A percentile compares a stretch with the other conserved stretches of the same genome.
Conservation (phyloP, 352 stramenopile species). For the Aphanomyces invadans region DNA sequence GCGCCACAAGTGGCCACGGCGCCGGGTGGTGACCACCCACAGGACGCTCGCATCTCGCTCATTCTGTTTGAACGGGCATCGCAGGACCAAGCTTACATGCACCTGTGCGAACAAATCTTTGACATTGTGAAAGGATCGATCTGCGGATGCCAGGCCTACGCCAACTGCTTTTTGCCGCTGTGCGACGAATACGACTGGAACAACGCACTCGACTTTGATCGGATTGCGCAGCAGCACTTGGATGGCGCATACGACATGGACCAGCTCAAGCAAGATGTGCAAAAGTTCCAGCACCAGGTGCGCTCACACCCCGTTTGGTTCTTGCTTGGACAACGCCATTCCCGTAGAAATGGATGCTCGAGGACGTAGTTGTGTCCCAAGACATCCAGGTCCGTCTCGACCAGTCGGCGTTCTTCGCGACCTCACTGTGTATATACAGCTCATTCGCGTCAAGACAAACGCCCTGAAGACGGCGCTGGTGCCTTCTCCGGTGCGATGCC, state of each 20-base stretch:
- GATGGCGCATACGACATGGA: slow-evolving; percentile 37
- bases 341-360: slow-evolving; percentile 2
- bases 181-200: slow-evolving; percentile 37
- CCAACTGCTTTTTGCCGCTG: slow-evolving; percentile 31
- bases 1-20: not conserved
- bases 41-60: not conserved
- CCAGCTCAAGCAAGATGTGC: slow-evolving; percentile 36
- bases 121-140: slow-evolving; percentile 32
- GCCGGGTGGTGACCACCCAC: not conserved
- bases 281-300: slow-evolving; percentile 39
- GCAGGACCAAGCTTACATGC: slow-evolving; percentile 31
- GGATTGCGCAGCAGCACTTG: slow-evolving; percentile 37
- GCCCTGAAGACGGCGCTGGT: slow-evolving; percentile 1
- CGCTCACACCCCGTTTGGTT: not conserved
- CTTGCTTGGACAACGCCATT: not conserved
- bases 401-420: too few relatives aligned
- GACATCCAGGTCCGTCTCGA: slow-evolving; percentile 19
- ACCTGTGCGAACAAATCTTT: slow-evolving; percentile 36
- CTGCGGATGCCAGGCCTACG: slow-evolving; percentile 28
- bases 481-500: slow-evolving; percentile 4
- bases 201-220: slow-evolving; percentile 41
- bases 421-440: too few relatives aligned
- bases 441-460: slow-evolving; percentile 11
- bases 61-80: slow-evolving; percentile 35
- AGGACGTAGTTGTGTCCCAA: slow-evolving; percentile 9